phyloP scores from a whole-genome alignment of 306 rosid species.

The Cotoneaster glaucophyllus region DNA sequence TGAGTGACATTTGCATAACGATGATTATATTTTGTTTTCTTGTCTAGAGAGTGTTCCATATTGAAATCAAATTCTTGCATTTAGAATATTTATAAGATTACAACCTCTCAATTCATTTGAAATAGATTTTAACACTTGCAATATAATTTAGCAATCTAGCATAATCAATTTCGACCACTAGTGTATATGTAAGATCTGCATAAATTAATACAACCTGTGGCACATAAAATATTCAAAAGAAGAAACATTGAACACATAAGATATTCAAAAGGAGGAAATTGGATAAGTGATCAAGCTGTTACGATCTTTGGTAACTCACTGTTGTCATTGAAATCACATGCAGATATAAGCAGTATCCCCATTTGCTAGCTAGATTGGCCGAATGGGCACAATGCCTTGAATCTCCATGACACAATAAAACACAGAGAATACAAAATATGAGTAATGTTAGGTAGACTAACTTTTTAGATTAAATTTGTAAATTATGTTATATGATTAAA shows the following conservation, averaged over 20 bases:
- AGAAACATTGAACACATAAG: neutral
- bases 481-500: neutral
- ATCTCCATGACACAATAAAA: constrained; percentile 18
- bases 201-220: neutral
- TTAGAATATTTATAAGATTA: too few species aligned
- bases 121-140: too few species aligned
- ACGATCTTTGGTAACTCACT: neutral
- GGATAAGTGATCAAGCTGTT: neutral
- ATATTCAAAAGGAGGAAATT: neutral
- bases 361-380: neutral
- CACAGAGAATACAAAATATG: too few species aligned
- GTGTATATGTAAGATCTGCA: neutral
- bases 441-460: too few species aligned
- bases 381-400: constrained; percentile 10
- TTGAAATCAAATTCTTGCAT: too few species aligned
- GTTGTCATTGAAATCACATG: constrained; percentile 8
- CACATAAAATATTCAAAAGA: neutral
- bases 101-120: too few species aligned
- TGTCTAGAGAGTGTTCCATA: neutral
- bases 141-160: too few species aligned
- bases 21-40: neutral
- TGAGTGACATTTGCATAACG: neutral
- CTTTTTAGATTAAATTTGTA: too few species aligned
- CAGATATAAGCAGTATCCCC: neutral
- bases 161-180: too few species aligned